phyloP scores from a whole-genome alignment of 2,329 filamentous ascomycete genomes.

The Didymella glomerata region DNA sequence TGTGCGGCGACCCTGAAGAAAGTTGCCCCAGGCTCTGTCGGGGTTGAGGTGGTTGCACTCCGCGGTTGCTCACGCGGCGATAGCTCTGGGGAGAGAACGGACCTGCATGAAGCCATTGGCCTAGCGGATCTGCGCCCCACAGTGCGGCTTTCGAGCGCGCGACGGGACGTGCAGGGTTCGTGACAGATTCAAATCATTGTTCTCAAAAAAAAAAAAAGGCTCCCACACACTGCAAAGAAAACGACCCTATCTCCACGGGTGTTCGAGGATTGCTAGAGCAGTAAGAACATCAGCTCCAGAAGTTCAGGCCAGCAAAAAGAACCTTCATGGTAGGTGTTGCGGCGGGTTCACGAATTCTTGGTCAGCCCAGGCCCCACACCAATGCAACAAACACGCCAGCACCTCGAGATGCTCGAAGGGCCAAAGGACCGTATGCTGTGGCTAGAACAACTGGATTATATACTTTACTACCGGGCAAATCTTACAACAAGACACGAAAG shows the following conservation, averaged over 20 bases:
- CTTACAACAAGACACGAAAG: conserved; percentile 2
- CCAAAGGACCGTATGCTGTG: too few relatives aligned
- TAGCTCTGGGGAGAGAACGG: conserved; percentile 34
- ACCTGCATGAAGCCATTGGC: conserved; percentile 46
- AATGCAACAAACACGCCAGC: too few relatives aligned
- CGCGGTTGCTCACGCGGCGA: conserved; percentile 25
- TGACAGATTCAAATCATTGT: neutral
- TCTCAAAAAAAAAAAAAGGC: neutral
- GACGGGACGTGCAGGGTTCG: conserved; percentile 6
- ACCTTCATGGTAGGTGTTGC: too few relatives aligned
- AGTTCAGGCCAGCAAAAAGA: too few relatives aligned
- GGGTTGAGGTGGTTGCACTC: conserved; percentile 12
- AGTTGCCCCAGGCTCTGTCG: conserved; percentile 8
- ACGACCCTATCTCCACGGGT: neutral
- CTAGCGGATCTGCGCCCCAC: conserved; percentile 22
- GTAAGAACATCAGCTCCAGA: too few relatives aligned
- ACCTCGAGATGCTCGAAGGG: too few relatives aligned
- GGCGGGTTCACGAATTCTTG: too few relatives aligned
- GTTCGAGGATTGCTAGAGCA: too few relatives aligned
- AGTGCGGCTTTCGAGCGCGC: conserved; percentile 1
- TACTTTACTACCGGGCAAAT: too few relatives aligned
- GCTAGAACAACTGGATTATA: too few relatives aligned
- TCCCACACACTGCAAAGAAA: neutral
- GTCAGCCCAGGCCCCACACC: too few relatives aligned
- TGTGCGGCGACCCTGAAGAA: conserved; percentile 5